Evolutionary conservation across 2,329 filamentous ascomycete genomes (phyloP).

Genomic region (Ophiostoma novo-ulmi): DNA sequence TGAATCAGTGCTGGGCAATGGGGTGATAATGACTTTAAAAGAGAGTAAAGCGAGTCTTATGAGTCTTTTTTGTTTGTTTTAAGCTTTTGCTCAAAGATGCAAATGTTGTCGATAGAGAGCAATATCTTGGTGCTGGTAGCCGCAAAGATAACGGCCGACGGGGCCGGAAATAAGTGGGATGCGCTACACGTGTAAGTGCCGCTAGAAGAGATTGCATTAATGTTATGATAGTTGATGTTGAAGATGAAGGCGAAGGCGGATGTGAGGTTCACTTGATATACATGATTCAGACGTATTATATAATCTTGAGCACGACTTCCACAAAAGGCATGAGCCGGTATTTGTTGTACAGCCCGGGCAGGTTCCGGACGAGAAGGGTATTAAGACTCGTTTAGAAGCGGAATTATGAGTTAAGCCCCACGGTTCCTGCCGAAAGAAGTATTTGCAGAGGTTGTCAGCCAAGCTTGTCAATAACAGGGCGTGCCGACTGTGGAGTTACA

Average conservation of each 20-base stretch:
- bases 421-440: background rate
- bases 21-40: background rate
- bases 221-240: background rate
- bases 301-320: background rate
- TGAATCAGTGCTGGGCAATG: background rate
- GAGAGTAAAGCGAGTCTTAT: background rate
- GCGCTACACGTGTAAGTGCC: conserved; percentile 1
- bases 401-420: background rate
- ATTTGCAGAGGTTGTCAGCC: background rate
- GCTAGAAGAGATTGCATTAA: background rate
- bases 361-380: background rate
- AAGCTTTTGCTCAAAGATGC: background rate
- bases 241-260: background rate
- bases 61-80: background rate
- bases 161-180: conserved; percentile 5
- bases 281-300: background rate
- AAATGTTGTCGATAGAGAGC: background rate
- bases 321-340: background rate
- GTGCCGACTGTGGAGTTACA: background rate
- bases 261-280: background rate
- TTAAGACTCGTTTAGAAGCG: background rate
- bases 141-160: conserved; percentile 6
- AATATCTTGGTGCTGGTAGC: background rate
- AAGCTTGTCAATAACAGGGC: background rate
- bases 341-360: background rate